Percentiles rank a stretch among this genome's conserved stretches.
Evolutionary conservation across 1,139 yeast species (phyloP).

Genomic region (Pneumocystis canis): DNA sequence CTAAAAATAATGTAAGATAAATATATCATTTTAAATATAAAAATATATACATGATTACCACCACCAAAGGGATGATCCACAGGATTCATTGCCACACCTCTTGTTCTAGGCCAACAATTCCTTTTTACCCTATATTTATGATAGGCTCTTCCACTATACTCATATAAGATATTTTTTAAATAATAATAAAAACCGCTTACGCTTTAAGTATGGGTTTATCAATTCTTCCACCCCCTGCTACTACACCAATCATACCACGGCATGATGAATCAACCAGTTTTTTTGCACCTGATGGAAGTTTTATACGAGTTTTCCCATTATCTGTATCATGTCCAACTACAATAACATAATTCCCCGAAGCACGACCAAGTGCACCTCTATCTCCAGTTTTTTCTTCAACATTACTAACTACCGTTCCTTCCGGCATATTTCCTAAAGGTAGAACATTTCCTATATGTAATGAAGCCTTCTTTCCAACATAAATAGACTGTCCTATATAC

Average conservation of each 20-base stretch:
- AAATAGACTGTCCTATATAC: constrained; percentile 97
- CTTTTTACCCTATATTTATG: constrained; percentile 98
- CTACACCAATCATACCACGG: constrained; percentile 99
- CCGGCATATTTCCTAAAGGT: constrained; percentile 95
- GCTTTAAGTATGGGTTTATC: constrained; percentile 99
- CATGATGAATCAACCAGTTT: constrained; percentile 88
- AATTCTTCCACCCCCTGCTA: constrained; percentile 99
- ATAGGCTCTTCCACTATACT: constrained; percentile 73
- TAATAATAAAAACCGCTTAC: constrained; percentile 12
- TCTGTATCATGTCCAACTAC: constrained; percentile 98
- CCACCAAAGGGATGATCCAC: constrained; percentile 99
- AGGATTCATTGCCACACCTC: constrained; percentile 99
- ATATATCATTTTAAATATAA: not conserved
- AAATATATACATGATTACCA: constrained; percentile 89
- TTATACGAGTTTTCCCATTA: constrained; percentile 96
- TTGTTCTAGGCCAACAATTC: constrained; percentile 99
- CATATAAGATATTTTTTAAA: not conserved
- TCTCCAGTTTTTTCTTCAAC: constrained; percentile 99
- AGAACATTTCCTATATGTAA: constrained; percentile 84
- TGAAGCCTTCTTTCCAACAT: constrained; percentile 98
- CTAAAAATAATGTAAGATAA: not conserved
- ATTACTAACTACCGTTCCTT: constrained; percentile 97
- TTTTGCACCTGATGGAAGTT: constrained; percentile 98
- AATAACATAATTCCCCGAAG: constrained; percentile 98
- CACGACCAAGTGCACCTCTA: constrained; percentile 99